Percentiles rank a stretch among this genome's conserved stretches.
Conservation (phyloP, 1,284 basidiomycete genomes). For the Naganishia albida region DNA sequence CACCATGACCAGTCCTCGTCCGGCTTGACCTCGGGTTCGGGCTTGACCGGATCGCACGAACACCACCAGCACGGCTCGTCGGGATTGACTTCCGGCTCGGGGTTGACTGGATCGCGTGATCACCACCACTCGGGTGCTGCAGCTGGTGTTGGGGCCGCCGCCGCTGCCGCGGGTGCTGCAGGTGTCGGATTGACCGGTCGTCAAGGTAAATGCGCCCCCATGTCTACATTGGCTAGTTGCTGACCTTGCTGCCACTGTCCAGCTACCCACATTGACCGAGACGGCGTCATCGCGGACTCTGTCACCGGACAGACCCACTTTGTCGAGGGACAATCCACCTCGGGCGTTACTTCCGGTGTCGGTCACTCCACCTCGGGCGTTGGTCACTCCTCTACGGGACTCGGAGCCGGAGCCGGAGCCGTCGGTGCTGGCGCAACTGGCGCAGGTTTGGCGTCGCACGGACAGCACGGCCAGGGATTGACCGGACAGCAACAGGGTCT, state of each 20-base stretch:
- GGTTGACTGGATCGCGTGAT: slow-evolving; percentile 3
- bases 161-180: slow-evolving; percentile 5
- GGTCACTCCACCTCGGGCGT: background rate
- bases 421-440: slow-evolving; percentile 11
- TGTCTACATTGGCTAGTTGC: no score
- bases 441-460: slow-evolving; percentile 21
- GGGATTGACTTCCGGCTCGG: background rate
- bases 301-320: slow-evolving; percentile 32
- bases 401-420: slow-evolving; percentile 23
- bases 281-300: slow-evolving; percentile 25
- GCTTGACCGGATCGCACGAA: background rate
- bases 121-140: slow-evolving; percentile 23
- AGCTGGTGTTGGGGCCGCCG: slow-evolving; percentile 6
- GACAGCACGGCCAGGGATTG: background rate
- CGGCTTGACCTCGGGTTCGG: slow-evolving; percentile 4
- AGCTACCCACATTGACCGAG: slow-evolving; percentile 18
- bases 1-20: slow-evolving; percentile 23
- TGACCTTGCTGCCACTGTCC: background rate
- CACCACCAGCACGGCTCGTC: background rate
- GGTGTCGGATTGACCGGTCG: slow-evolving; percentile 21
- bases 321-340: slow-evolving; percentile 3
- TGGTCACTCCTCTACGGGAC: background rate
- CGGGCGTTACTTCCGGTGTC: background rate
- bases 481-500: slow-evolving; percentile 7
- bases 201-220: background rate